These are phyloP conservation scores for Cruciata laevipes DNA, from an alignment of 257 asterid genomes.

Conservation along the genomic window DNA sequence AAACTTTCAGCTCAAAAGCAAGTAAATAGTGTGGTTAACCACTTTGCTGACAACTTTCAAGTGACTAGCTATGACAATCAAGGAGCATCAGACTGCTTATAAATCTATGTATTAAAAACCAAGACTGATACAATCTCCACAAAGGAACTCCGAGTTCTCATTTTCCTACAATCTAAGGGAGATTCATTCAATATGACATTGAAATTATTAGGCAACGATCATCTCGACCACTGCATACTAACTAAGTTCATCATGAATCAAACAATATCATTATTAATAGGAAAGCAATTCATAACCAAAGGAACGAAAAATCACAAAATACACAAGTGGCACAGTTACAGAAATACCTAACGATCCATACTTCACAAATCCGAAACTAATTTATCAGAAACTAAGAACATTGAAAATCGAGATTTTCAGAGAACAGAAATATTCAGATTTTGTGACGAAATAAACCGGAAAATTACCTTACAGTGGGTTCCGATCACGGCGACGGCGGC, in stretches of 20 bases:
- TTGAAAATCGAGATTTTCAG: not conserved
- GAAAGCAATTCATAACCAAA: not conserved
- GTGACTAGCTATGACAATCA: not conserved
- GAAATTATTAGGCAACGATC: not conserved
- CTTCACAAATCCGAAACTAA: not conserved
- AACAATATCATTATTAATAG: not conserved
- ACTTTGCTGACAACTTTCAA: not conserved
- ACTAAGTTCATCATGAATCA: not conserved
- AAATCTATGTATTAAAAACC: not conserved
- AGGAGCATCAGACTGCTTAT: not conserved
- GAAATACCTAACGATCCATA: not conserved
- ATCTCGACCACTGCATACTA: not conserved
- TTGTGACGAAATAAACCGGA: not conserved
- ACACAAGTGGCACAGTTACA: not conserved
- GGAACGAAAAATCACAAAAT: not conserved
- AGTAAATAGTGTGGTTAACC: not conserved
- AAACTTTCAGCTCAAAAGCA: not conserved
- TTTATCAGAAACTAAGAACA: not conserved
- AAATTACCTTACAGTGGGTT: not conserved
- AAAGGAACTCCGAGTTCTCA: not conserved
- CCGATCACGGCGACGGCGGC: slow-evolving; percentile 4
- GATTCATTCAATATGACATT: not conserved
- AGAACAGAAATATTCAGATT: not conserved
- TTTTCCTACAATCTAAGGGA: not conserved
- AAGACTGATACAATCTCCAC: not conserved